A percentile compares a stretch with the other conserved stretches of the same genome.
Evolutionary conservation across 1,284 basidiomycete genomes (phyloP).

Genomic region (Apiotrichum sp.): DNA sequence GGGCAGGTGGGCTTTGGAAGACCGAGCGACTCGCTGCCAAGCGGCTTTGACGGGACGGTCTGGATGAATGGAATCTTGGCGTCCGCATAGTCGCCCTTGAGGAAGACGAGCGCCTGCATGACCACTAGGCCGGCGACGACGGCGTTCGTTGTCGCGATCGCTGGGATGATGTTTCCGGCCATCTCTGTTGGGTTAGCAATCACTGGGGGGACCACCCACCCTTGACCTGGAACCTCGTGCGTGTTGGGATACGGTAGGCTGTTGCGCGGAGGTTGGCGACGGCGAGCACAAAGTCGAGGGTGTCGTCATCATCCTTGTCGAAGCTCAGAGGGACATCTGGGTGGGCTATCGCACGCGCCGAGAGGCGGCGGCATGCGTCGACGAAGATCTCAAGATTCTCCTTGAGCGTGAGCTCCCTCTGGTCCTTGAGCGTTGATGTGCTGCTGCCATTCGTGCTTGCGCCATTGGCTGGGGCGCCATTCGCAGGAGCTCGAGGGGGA

Average conservation of each 20-base stretch:
- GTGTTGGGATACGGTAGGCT: constrained; percentile 80
- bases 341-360: constrained; percentile 63
- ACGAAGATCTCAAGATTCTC: constrained; percentile 79
- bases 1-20: constrained; percentile 72
- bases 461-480: constrained; percentile 4
- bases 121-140: constrained; percentile 92
- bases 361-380: constrained; percentile 70
- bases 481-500: constrained; percentile 28
- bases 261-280: constrained; percentile 85
- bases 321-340: constrained; percentile 73
- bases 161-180: constrained; percentile 99
- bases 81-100: constrained; percentile 52
- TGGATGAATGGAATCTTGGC: constrained; percentile 21
- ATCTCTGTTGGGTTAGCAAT: constrained; percentile 61
- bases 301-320: constrained; percentile 97
- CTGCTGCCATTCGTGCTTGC: constrained; percentile 5
- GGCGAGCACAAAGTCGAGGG: constrained; percentile 92
- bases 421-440: constrained; percentile 61
- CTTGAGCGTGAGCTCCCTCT: constrained; percentile 63
- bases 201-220: constrained; percentile 49
- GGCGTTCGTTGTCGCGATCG: constrained; percentile 98
- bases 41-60: background rate
- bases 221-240: constrained; percentile 96
- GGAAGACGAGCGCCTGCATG: constrained; percentile 78
- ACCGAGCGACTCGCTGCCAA: constrained; percentile 30